Percentiles rank a stretch among this genome's conserved stretches.
Conservation (phyloP, 2,329 filamentous ascomycete genomes). For the Periconia sp. region DNA sequence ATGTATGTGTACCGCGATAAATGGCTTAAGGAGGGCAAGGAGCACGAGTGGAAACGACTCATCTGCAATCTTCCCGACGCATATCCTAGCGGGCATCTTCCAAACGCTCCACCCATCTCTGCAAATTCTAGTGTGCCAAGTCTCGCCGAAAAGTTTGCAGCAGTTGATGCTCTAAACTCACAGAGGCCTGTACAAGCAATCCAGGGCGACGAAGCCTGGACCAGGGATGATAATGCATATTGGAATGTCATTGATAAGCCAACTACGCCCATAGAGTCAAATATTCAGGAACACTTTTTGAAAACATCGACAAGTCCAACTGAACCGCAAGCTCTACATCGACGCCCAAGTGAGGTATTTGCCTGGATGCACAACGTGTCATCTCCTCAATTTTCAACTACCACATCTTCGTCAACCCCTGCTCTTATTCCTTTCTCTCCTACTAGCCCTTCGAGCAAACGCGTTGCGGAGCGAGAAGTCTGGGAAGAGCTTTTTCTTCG, state of each 20-base stretch:
- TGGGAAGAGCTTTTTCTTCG: constrained; percentile 21
- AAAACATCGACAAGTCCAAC: not conserved
- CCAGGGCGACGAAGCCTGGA: constrained; percentile 32
- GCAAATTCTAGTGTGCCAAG: constrained; percentile 9
- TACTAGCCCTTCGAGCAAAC: too few species aligned
- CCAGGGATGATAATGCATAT: constrained; percentile 26
- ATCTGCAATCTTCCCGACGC: constrained; percentile 12
- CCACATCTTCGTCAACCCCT: not conserved
- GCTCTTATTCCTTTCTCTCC: not conserved
- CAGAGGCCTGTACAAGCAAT: constrained; percentile 11
- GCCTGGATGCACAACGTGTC: constrained; percentile 11
- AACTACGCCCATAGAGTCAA: not conserved
- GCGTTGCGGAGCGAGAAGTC: constrained; percentile 4
- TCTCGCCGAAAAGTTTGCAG: constrained; percentile 30
- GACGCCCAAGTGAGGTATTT: constrained; percentile 10
- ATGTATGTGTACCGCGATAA: constrained; percentile 12
- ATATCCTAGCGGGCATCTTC: constrained; percentile 28
- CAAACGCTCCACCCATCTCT: constrained; percentile 26
- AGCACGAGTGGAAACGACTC: constrained; percentile 20
- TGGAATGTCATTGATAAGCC: constrained; percentile 26
- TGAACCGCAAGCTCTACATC: constrained; percentile 8
- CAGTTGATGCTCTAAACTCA: constrained; percentile 14
- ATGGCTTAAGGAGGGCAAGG: constrained; percentile 18
- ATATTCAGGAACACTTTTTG: constrained; percentile 2
- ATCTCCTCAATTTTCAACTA: not conserved